These are phyloP conservation scores for Chondrostereum purpureum DNA, from an alignment of 1,284 basidiomycete genomes.

Conservation along the genomic window DNA sequence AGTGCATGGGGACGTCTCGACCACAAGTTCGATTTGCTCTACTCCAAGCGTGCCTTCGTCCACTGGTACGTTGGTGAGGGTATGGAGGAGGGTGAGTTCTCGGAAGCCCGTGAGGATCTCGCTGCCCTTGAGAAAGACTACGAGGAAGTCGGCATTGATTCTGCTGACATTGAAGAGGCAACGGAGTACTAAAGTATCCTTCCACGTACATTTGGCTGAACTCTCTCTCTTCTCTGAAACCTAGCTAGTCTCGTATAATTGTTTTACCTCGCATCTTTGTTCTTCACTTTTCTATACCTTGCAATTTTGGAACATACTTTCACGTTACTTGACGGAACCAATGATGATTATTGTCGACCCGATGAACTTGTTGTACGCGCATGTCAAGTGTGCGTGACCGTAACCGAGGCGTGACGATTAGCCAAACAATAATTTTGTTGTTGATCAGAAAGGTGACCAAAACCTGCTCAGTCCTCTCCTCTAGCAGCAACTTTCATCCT, in stretches of 20 bases:
- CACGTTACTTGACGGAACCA: neutral
- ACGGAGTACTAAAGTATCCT: slow-evolving; percentile 58
- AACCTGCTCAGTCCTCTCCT: too few relatives aligned
- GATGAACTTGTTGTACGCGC: too few relatives aligned
- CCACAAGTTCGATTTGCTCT: slow-evolving; percentile 93
- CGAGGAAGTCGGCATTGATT: slow-evolving; percentile 91
- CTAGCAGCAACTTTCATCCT: neutral
- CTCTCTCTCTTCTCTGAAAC: slow-evolving; percentile 12
- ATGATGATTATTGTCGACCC: too few relatives aligned
- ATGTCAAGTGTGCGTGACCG: too few relatives aligned
- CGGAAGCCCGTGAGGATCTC: slow-evolving; percentile 94
- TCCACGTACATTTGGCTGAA: slow-evolving; percentile 13
- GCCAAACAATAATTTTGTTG: slow-evolving; percentile 6
- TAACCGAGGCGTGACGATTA: neutral
- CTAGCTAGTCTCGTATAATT: slow-evolving; percentile 25
- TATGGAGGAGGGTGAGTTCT: slow-evolving; percentile 98
- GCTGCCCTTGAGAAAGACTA: slow-evolving; percentile 97
- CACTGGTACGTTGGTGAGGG: slow-evolving; percentile 97
- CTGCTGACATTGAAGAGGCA: slow-evolving; percentile 76
- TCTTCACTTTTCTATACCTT: slow-evolving; percentile 10
- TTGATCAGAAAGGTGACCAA: neutral
- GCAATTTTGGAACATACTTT: neutral
- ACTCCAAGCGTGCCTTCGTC: slow-evolving; percentile 89
- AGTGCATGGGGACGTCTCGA: slow-evolving; percentile 85
- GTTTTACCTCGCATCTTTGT: slow-evolving; percentile 10